These are phyloP conservation scores for Apiospora aurea DNA, from an alignment of 2,329 filamentous ascomycete genomes.

Conservation along the genomic window DNA sequence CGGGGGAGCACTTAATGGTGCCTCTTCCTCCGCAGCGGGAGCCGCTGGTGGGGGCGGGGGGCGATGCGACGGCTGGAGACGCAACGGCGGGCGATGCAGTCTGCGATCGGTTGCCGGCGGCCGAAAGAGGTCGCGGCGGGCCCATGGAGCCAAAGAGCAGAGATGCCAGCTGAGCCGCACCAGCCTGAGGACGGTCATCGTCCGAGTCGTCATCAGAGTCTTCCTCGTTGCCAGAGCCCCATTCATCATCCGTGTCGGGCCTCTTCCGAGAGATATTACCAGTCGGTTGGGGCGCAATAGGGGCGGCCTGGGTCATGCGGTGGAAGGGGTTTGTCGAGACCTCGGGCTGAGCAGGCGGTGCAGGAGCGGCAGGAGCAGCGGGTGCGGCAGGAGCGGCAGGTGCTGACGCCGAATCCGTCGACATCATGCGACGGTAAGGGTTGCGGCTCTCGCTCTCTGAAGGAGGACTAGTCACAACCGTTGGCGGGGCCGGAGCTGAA, in stretches of 20 bases:
- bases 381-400: conserved; percentile 53
- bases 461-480: conserved; percentile 60
- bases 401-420: conserved; percentile 56
- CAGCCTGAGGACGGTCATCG: conserved; percentile 80
- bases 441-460: conserved; percentile 85
- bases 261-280: conserved; percentile 60
- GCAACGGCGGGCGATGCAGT: conserved; percentile 49
- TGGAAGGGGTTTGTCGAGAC: conserved; percentile 97
- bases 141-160: conserved; percentile 98
- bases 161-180: conserved; percentile 89
- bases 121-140: conserved; percentile 86
- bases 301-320: conserved; percentile 70
- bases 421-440: conserved; percentile 91
- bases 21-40: conserved; percentile 37
- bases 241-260: conserved; percentile 70
- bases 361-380: conserved; percentile 45
- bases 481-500: conserved; percentile 56
- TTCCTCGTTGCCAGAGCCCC: conserved; percentile 75
- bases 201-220: conserved; percentile 74
- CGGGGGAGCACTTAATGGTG: conserved; percentile 40
- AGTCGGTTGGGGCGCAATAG: conserved; percentile 54
- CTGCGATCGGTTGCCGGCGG: conserved; percentile 73
- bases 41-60: conserved; percentile 33
- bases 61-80: conserved; percentile 43
- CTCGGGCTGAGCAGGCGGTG: conserved; percentile 53